Evolutionary conservation across 352 stramenopile genomes (phyloP).

Genomic region (Phytopythium montanum): DNA sequence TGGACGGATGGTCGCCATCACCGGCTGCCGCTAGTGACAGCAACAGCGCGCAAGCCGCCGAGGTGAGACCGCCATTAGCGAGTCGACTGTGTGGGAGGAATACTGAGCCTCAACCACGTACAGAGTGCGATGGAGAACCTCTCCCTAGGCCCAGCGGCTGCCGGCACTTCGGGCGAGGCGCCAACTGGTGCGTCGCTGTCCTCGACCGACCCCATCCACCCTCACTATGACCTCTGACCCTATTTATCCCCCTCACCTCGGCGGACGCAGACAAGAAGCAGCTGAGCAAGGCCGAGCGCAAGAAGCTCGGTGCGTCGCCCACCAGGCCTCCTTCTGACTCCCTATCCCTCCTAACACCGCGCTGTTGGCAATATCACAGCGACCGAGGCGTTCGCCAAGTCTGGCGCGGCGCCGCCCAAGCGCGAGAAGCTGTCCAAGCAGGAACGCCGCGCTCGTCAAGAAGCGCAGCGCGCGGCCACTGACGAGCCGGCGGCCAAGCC

Average conservation of each 20-base stretch:
- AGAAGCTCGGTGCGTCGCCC: slow-evolving; percentile 44
- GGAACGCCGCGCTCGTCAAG: slow-evolving; percentile 90
- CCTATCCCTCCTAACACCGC: not conserved
- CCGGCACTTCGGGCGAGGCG: slow-evolving; percentile 5
- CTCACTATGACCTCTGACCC: not conserved
- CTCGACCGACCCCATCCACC: not conserved
- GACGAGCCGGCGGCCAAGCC: slow-evolving; percentile 21
- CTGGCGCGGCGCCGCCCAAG: slow-evolving; percentile 32
- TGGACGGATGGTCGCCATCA: slow-evolving; percentile 69
- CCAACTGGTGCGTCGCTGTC: not conserved
- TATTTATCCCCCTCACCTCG: not conserved
- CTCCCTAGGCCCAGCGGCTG: slow-evolving; percentile 31
- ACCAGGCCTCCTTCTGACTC: not conserved
- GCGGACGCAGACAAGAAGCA: slow-evolving; percentile 21
- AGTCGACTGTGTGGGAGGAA: not conserved
- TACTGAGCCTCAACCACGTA: not conserved
- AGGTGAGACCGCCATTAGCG: not conserved
- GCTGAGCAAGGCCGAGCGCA: slow-evolving; percentile 61
- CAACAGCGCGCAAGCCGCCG: not conserved
- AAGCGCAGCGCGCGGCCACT: slow-evolving; percentile 87
- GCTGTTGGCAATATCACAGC: slow-evolving; percentile 10
- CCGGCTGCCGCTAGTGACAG: not conserved
- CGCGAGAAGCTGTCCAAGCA: slow-evolving; percentile 90
- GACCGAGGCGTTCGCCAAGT: slow-evolving; percentile 58
- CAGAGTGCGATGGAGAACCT: slow-evolving; percentile 44